These are phyloP conservation scores for Clarireedia monteithiana DNA, from an alignment of 2,329 filamentous ascomycete species.

Conservation along the genomic window DNA sequence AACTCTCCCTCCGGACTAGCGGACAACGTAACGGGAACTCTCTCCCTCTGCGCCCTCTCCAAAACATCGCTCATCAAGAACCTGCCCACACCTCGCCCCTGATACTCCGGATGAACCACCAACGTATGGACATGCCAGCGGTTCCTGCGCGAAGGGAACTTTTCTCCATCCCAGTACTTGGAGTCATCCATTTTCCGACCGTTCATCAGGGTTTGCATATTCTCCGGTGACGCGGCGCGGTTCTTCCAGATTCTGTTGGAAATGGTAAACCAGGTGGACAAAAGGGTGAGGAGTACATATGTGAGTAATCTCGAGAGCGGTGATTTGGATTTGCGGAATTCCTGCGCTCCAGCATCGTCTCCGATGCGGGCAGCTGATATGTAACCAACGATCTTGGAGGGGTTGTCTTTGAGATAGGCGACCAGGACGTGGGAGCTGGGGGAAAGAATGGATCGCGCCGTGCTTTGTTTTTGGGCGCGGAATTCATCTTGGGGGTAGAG, in stretches of 20 bases:
- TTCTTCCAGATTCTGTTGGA: slow-evolving; percentile 14
- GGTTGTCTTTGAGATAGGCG: slow-evolving; percentile 10
- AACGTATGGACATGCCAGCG: slow-evolving; percentile 20
- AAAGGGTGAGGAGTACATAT: slow-evolving; percentile 9
- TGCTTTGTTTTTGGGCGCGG: slow-evolving; percentile 7
- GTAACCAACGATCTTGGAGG: slow-evolving; percentile 12
- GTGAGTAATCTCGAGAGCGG: not conserved
- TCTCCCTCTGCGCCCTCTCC: slow-evolving; percentile 16
- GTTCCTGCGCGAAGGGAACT: slow-evolving; percentile 15
- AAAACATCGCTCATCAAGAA: slow-evolving; percentile 17
- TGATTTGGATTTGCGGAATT: not conserved
- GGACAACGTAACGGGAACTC: slow-evolving; percentile 17
- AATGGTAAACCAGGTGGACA: slow-evolving; percentile 5
- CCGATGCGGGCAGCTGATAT: slow-evolving; percentile 17
- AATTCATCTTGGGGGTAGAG: slow-evolving; percentile 10
- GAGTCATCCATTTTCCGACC: slow-evolving; percentile 10
- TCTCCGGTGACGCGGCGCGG: slow-evolving; percentile 8
- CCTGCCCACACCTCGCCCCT: slow-evolving; percentile 22
- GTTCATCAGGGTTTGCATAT: slow-evolving; percentile 3
- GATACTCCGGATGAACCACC: slow-evolving; percentile 17
- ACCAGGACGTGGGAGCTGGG: slow-evolving; percentile 12
- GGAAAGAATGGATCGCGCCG: slow-evolving; percentile 6
- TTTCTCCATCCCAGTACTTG: slow-evolving; percentile 18
- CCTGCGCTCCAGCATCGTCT: slow-evolving; percentile 13
- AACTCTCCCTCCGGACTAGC: slow-evolving; percentile 18